Conservation (phyloP, 2,329 filamentous ascomycete genomes). For the Microcyclosporella mali region DNA sequence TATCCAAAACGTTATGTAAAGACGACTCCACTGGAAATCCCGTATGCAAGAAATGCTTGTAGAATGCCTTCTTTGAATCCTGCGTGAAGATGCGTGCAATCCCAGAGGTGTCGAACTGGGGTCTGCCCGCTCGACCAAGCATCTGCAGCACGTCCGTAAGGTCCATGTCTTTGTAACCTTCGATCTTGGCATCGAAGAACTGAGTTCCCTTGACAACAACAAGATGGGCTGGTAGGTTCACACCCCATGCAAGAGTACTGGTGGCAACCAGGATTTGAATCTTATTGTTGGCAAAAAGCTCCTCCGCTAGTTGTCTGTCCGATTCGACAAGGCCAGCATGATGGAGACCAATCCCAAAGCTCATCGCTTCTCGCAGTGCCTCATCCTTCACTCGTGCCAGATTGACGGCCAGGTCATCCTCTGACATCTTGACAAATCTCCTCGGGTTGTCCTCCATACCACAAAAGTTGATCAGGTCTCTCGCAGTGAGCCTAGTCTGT, state of each 20-base stretch:
- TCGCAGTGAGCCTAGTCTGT: constrained; percentile 90
- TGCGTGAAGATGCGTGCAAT: constrained; percentile 97
- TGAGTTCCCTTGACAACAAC: constrained; percentile 98
- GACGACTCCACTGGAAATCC: constrained; percentile 97
- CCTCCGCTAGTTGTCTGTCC: constrained; percentile 84
- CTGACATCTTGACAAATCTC: constrained; percentile 86
- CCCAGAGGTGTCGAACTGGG: constrained; percentile 92
- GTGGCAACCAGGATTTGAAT: constrained; percentile 96
- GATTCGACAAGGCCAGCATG: constrained; percentile 95
- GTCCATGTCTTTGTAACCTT: constrained; percentile 98
- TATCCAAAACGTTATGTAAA: constrained; percentile 90
- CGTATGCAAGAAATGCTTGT: constrained; percentile 97
- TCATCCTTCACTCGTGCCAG: constrained; percentile 89
- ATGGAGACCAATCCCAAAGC: constrained; percentile 93
- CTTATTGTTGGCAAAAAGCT: constrained; percentile 95
- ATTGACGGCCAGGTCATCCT: constrained; percentile 85
- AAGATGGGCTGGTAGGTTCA: constrained; percentile 92
- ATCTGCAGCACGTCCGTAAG: constrained; percentile 96
- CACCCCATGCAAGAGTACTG: constrained; percentile 94
- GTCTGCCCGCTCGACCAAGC: constrained; percentile 89
- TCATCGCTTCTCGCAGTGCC: constrained; percentile 84
- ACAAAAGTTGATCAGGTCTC: constrained; percentile 93
- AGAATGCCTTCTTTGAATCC: constrained; percentile 96
- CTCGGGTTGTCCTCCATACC: constrained; percentile 98
- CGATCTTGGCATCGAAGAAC: constrained; percentile 95